Evolutionary conservation across 495 filamentous ascomycete genomes (phyloP), one percentile per base, ranked within the genome.

Genomic region (Glonium stellatum): DNA sequence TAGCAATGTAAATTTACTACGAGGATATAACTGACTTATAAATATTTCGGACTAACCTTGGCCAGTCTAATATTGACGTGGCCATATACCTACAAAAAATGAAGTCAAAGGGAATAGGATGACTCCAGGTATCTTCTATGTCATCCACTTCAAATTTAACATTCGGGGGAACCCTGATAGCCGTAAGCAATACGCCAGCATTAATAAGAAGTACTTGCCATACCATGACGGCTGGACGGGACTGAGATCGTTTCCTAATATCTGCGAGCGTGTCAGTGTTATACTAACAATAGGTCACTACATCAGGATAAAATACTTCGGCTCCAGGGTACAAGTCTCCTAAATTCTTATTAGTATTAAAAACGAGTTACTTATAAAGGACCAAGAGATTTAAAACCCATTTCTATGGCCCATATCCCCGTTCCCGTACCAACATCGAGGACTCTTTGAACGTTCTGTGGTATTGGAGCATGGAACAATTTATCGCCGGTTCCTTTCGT

Each of bases 391-490:
- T 1, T 12, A 18, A 50, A 19, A 50, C 47, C 64, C 55, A 66
- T 59, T 22, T 66, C 64, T 11, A 64, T 61, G 15, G 65, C 65
- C 65, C 65, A n/a, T n/a, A n/a, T n/a, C n/a, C n/a, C n/a, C n/a
- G n/a, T n/a, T n/a, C n/a, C n/a, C n/a, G n/a, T n/a, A 67, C 64
- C 67, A 12, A 67, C 48, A 42, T 69, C 67, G 18, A 66, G 54
- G 13, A 60, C 56, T 6, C 48, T 35, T 22, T 66, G 49, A 46
- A 57, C 39, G 21, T 51, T 57, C 10, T 42, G 12, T 19, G 47
- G 35, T 19, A 44, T 4, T 5, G 64, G 64, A 8, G 60, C 55
- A 21, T 60, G 44, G 41, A 25, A 57, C 19, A 66, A 27, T 18
- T 44, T 50, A 53, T 66, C 56, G n/a, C 49, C 57, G 31, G 60